phyloP scores from a whole-genome alignment of 371 early-diverging fungal genomes.

The Mortierella sp. region DNA sequence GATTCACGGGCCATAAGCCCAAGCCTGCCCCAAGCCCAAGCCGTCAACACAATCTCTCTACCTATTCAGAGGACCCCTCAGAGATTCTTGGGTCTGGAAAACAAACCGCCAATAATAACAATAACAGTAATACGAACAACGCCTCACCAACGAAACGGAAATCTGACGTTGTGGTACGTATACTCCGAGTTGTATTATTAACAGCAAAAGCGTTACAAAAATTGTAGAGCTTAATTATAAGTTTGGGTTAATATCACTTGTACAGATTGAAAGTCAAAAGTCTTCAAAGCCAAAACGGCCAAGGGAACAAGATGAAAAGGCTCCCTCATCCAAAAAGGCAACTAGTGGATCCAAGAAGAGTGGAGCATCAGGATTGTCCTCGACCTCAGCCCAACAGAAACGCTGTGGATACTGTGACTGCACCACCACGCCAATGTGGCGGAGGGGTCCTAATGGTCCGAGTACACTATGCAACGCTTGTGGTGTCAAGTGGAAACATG shows the following conservation, averaged over 20 bases:
- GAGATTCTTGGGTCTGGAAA: constrained; percentile 40
- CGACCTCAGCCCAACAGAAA: constrained; percentile 19
- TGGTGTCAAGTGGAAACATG: constrained; percentile 72
- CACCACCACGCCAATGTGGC: constrained; percentile 78
- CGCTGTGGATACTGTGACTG: constrained; percentile 73
- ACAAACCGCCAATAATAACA: background rate
- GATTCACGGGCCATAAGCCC: background rate
- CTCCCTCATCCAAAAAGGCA: background rate
- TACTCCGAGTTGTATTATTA: background rate
- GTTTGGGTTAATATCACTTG: background rate
- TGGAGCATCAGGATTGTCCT: constrained; percentile 12
- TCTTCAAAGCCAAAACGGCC: constrained; percentile 17
- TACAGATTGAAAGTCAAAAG: constrained; percentile 6
- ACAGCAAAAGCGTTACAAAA: background rate
- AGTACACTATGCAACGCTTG: constrained; percentile 79
- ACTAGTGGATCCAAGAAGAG: constrained; percentile 10
- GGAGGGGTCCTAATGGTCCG: constrained; percentile 79
- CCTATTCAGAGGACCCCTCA: constrained; percentile 28
- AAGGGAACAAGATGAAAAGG: constrained; percentile 18
- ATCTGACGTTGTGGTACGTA: constrained; percentile 14
- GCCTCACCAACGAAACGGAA: constrained; percentile 13
- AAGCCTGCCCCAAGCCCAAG: background rate
- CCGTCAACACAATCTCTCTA: constrained; percentile 1
- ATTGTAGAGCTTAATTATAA: background rate
- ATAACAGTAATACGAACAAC: background rate